These are phyloP conservation scores for Populus alba DNA, from an alignment of 345 rosid species.

Conservation along the genomic window DNA sequence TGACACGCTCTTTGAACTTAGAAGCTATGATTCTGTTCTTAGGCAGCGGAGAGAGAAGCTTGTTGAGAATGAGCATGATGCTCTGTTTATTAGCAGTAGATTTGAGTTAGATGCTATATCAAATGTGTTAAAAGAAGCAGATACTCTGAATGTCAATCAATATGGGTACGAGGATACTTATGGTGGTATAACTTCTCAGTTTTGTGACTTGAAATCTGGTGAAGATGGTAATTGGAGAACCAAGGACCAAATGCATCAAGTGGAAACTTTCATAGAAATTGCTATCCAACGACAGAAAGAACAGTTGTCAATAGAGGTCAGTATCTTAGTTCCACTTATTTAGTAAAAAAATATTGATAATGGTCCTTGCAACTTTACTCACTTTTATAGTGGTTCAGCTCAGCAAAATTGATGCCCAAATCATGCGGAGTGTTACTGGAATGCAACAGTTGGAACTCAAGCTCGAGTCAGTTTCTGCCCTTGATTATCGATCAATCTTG, in stretches of 20 bases:
- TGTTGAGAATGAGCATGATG: conserved; percentile 52
- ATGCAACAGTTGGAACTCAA: conserved; percentile 86
- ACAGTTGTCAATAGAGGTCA: conserved; percentile 72
- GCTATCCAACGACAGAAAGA: conserved; percentile 80
- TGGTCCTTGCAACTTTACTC: conserved; percentile 1
- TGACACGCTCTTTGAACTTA: conserved; percentile 45
- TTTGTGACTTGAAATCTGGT: conserved; percentile 84
- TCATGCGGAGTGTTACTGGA: conserved; percentile 62
- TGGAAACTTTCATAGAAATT: conserved; percentile 74
- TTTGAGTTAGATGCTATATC: conserved; percentile 72
- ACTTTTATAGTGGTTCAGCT: conserved; percentile 50
- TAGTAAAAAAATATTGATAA: not conserved
- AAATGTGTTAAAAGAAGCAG: conserved; percentile 75
- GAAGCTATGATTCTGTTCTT: conserved; percentile 62
- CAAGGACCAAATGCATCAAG: conserved; percentile 63
- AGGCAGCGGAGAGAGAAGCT: conserved; percentile 71
- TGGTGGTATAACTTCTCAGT: conserved; percentile 56
- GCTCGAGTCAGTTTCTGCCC: conserved; percentile 65
- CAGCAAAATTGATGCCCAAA: conserved; percentile 74
- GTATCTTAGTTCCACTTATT: conserved; percentile 20
- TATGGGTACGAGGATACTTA: conserved; percentile 65
- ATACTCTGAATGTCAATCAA: conserved; percentile 62
- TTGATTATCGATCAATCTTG: conserved; percentile 64
- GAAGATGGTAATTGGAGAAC: conserved; percentile 72
- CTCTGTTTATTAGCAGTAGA: conserved; percentile 38